Evolutionary conservation across 2,329 filamentous ascomycete species (phyloP), one percentile per base, ranked within the genome.

Genomic region (Monilinia fructigena): DNA sequence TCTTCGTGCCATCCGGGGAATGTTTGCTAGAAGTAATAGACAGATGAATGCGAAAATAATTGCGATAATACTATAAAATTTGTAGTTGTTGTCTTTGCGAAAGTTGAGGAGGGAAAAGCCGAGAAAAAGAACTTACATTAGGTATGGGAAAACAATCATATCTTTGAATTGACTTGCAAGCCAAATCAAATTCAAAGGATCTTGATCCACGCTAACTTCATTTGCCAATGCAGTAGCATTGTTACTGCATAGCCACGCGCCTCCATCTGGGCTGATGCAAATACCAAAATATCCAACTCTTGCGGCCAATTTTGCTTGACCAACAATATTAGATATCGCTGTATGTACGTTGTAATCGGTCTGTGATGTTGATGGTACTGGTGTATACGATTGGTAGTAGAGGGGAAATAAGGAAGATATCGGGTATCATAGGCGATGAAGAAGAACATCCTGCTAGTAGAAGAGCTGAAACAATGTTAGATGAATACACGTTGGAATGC

Each of bases 1-100:
- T 96, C 92, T 79, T 97, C 92, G 79, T 98, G 93, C 92, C 95
- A 99, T 70, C 93, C 93, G 1, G 95, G 95, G 80, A 98, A 99
- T 45, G 95, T 98, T 98, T 65, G 93, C 94, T 64, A 99, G 89
- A 53, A 99, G 86, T 69, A 99, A 85, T 77, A 99, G 92, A 78
- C 93, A 97, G 78, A 98, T 85, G 80, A 98, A 98, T 73, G 95
- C 93, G 75, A 99, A 93, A 77, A 99, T 91, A 76, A 98, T 93
- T 76, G 95, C 95, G 75, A 99, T 93, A 82, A 99, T 99, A 70
- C 92, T 95, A 72, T 38, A 23, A 23, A 26, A 6, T 54, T 20
- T 28, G 31, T 65, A 73, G 73, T 56, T 47, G 66, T 55, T 38
- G 7, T 52, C 7, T 62, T 3, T 8, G 16, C n/a, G 14, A 45